Evolutionary conservation across 441 rosid genomes (phyloP).

Genomic region (Manihot esculenta): DNA sequence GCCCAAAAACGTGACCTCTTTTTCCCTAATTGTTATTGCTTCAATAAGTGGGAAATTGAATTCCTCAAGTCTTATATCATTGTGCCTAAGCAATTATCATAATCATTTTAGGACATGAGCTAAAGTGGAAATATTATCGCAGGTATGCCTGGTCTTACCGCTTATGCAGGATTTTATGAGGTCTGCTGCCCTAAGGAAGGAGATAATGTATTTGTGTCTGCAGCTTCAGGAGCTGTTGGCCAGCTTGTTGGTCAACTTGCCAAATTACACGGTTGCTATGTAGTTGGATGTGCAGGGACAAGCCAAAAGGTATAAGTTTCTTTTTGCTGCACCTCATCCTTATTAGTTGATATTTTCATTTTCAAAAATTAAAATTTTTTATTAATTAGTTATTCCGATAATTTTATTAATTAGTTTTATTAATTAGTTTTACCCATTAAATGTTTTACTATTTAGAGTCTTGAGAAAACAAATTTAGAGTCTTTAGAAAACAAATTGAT

Average conservation of each 20-base stretch:
- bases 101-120: not conserved
- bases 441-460: too few species aligned
- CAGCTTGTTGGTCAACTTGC: slow-evolving; percentile 92
- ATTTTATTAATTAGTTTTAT: too few species aligned
- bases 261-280: slow-evolving; percentile 75
- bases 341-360: too few species aligned
- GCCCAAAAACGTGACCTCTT: not conserved
- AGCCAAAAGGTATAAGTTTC: slow-evolving; percentile 45
- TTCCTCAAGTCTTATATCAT: not conserved
- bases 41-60: not conserved
- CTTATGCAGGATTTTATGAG: slow-evolving; percentile 72
- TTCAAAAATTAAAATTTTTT: too few species aligned
- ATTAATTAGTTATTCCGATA: too few species aligned
- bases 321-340: not conserved
- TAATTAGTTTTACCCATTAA: too few species aligned
- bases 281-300: slow-evolving; percentile 84
- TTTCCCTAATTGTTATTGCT: too few species aligned
- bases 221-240: slow-evolving; percentile 85
- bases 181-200: slow-evolving; percentile 67
- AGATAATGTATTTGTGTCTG: slow-evolving; percentile 67
- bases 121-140: slow-evolving; percentile 15
- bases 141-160: slow-evolving; percentile 91
- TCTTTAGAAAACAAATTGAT: too few species aligned
- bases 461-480: too few species aligned
- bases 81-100: not conserved